Evolutionary conservation across 345 rosid genomes (phyloP), one percentile per base, ranked within the genome.

Genomic region (Clarkia xantiana): DNA sequence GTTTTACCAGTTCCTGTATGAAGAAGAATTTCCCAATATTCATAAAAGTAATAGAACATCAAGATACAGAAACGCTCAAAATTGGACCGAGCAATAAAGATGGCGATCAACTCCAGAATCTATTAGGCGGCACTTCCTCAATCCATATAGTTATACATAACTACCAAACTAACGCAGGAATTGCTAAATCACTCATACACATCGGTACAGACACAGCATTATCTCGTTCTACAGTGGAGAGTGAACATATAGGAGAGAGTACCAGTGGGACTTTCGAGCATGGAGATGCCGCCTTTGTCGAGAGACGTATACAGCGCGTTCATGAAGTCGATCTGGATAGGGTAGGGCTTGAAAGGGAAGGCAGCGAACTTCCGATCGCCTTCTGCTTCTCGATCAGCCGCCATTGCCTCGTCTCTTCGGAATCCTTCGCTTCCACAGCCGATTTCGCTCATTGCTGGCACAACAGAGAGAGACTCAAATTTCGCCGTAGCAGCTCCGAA

Each of bases 191-290:
- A 10, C 22, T 6, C 39, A 22, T n/a, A 23, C 44, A 3, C 9
- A 41, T 40, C 42, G 34, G 4, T 14, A 34, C 52, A 48, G 18
- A 5, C n/a, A 14, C 36, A 56, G n/a, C 12, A 14, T 29, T 29
- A 2, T 29, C 36, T 1, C 36, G 36, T 29, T 29, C 5, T 0
- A 3, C 7, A 29, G 1, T 29, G 36, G 39, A 47, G 29, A 0
- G 11, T 22, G 42, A 45, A 42, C 14, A 8, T 10, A 56, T 7
- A 29, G 29, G 44, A 55, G 40, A 46, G 40, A 9, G 39, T 49
- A 86, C 95, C 97, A 1, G 95, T 90, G 51, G 97, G 95, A 67
- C 94, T 90, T 43, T 90, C 94, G 56, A 90, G 95, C 88, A 90
- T 80, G 77, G 95, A 81, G 54, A 86, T 74, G 59, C 94, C 97